Evolutionary conservation across 169 alveolate species (phyloP), one percentile per base, ranked within the genome.

Genomic region (Eimeria sp.): DNA sequence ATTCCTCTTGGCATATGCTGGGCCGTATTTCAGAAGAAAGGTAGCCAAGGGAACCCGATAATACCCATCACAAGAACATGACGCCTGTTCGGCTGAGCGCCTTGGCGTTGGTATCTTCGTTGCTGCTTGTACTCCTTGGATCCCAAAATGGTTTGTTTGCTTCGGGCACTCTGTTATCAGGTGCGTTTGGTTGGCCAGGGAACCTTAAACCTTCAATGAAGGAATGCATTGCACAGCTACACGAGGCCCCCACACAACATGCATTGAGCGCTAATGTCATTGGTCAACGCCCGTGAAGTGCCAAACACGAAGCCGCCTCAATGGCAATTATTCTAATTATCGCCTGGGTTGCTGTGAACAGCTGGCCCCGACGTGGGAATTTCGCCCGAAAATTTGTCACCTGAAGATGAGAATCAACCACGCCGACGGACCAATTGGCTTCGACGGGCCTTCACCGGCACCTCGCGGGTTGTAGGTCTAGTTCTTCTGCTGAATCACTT

Each of bases 361-460:
- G 78, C 14, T 67, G 47, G 4, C 78, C 78, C 78, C 13, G 27
- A 67, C 10, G 78, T 27, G 47, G 78, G 11, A 0, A 67, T 25
- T 65, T 65, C 78, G 25, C 78, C 78, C 0, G 45, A 27, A 10
- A 30, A 10, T 67, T 54, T 54, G 61, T 7, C 78, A 20, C 45
- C 49, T n/a, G 78, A 67, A 67, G 49, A 18, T 30, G 49, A 43
- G 47, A 25, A 13, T 7, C 78, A 22, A 4, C 78, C 78, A n/a
- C 78, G 78, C 78, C 78, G 78, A 16, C 45, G 49, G 45, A 10
- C 47, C 49, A 67, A 67, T 30, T 67, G 45, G 78, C 78, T 67
- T n/a, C 20, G 0, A 30, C 86, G 86, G 16, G 86, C 43, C 14
- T 45, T 40, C 14, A 47, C 34, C 43, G 18, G 40, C 6, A 25